Percentiles rank a stretch among this genome's conserved stretches.
Evolutionary conservation across 208 protist species (phyloP).

Genomic region (Trypanosoma mega): DNA sequence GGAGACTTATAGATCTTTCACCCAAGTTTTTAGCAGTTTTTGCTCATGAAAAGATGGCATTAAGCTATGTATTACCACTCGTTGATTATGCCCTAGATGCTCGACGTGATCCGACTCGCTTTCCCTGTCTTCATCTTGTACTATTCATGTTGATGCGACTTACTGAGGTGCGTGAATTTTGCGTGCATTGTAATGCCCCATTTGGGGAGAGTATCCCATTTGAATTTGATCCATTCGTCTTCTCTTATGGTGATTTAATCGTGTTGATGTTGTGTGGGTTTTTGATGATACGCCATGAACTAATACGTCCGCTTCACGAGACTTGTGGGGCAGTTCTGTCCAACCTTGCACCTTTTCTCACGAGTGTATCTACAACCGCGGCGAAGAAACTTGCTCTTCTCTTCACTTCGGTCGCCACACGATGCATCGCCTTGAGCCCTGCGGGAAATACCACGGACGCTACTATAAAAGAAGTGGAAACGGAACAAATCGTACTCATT

Average conservation of each 20-base stretch:
- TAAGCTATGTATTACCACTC: constrained; percentile 74
- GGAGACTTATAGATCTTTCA: constrained; percentile 77
- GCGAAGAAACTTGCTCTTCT: constrained; percentile 51
- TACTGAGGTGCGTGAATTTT: constrained; percentile 70
- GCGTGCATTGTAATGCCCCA: constrained; percentile 72
- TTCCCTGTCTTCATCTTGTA: constrained; percentile 70
- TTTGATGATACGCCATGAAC: constrained; percentile 41
- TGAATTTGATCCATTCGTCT: constrained; percentile 38
- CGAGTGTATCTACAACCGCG: constrained; percentile 30
- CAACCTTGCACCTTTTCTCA: constrained; percentile 90
- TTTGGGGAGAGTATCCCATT: constrained; percentile 52
- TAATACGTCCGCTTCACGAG: constrained; percentile 46
- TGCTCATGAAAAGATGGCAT: constrained; percentile 29
- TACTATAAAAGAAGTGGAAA: constrained; percentile 6
- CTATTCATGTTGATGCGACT: constrained; percentile 82
- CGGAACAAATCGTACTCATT: constrained; percentile 44
- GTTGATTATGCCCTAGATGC: constrained; percentile 74
- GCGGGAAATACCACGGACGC: neutral
- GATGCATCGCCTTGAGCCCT: constrained; percentile 32
- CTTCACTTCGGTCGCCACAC: constrained; percentile 47
- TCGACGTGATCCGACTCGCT: constrained; percentile 34
- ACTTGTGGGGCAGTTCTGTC: constrained; percentile 75
- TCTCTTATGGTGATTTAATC: constrained; percentile 84
- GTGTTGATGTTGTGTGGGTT: constrained; percentile 67
- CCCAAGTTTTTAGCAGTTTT: constrained; percentile 53